phyloP scores from a whole-genome alignment of 2,329 filamentous ascomycete species.

The Aspergillus candidus region DNA sequence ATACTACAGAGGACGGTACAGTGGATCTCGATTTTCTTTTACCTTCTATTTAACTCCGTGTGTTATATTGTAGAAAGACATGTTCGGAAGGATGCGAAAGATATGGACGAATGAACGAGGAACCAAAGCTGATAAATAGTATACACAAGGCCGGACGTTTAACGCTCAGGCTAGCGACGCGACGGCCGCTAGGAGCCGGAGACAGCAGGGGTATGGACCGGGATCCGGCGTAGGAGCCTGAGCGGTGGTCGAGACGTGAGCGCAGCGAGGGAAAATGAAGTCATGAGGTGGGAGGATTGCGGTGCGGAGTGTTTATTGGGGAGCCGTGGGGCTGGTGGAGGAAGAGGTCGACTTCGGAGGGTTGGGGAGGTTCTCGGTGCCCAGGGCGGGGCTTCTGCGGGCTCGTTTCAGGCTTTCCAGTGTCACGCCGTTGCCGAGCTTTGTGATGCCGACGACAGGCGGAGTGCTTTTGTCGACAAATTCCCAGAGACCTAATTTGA shows the following conservation, averaged over 20 bases:
- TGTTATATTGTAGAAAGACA: constrained; percentile 13
- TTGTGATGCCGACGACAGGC: constrained; percentile 86
- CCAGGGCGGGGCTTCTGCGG: constrained; percentile 56
- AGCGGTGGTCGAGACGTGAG: constrained; percentile 7
- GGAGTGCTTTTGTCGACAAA: constrained; percentile 91
- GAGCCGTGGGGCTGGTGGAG: constrained; percentile 31
- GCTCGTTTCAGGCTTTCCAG: constrained; percentile 77
- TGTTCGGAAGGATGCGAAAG: constrained; percentile 12
- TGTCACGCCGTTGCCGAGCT: constrained; percentile 73
- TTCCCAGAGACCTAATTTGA: constrained; percentile 57
- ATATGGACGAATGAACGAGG: constrained; percentile 16
- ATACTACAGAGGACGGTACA: constrained; percentile 36
- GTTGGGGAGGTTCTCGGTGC: constrained; percentile 23
- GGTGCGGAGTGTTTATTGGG: constrained; percentile 25
- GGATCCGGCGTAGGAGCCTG: constrained; percentile 52
- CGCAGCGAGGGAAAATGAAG: constrained; percentile 9
- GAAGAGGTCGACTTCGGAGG: constrained; percentile 31
- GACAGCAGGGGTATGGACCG: constrained; percentile 50
- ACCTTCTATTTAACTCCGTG: constrained; percentile 25
- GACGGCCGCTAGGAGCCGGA: constrained; percentile 39
- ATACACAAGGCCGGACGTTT: constrained; percentile 34
- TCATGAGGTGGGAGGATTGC: constrained; percentile 5
- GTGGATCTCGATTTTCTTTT: constrained; percentile 17
- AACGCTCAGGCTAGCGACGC: constrained; percentile 32
- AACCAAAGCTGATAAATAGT: constrained; percentile 34